These are phyloP conservation scores for Urtica urens DNA, from an alignment of 306 rosid genomes.

Conservation along the genomic window DNA sequence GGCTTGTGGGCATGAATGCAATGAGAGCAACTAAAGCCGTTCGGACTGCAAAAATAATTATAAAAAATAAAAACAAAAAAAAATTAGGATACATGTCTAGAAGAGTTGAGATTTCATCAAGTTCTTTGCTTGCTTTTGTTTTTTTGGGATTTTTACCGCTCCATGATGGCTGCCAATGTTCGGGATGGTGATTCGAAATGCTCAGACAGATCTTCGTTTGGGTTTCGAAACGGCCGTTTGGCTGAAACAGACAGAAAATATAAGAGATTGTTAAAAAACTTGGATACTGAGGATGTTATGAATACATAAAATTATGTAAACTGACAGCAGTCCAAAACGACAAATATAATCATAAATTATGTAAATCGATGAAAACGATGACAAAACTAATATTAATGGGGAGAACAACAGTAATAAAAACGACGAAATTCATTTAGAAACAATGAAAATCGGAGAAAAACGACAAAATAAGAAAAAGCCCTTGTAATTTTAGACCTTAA, in stretches of 20 bases:
- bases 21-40: conserved; percentile 92
- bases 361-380: too few relatives aligned
- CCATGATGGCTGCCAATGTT: conserved; percentile 99
- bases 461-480: too few relatives aligned
- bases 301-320: too few relatives aligned
- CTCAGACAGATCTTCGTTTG: conserved; percentile 95
- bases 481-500: too few relatives aligned
- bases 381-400: too few relatives aligned
- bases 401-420: too few relatives aligned
- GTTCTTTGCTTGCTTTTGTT: background rate
- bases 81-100: background rate
- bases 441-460: too few relatives aligned
- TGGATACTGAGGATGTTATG: too few relatives aligned
- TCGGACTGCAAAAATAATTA: conserved; percentile 72
- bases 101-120: too few relatives aligned
- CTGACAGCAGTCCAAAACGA: too few relatives aligned
- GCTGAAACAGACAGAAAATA: conserved; percentile 36
- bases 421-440: too few relatives aligned
- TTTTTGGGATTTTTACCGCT: conserved; percentile 48
- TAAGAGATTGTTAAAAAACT: conserved; percentile 13
- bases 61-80: conserved; percentile 13
- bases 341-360: too few relatives aligned
- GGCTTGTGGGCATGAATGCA: conserved; percentile 96
- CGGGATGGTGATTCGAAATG: conserved; percentile 97
- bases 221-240: conserved; percentile 91